A percentile compares a stretch with the other conserved stretches of the same genome.
phyloP scores from a whole-genome alignment of 805 yeast genomes.

The Pachysolen tannophilus region DNA sequence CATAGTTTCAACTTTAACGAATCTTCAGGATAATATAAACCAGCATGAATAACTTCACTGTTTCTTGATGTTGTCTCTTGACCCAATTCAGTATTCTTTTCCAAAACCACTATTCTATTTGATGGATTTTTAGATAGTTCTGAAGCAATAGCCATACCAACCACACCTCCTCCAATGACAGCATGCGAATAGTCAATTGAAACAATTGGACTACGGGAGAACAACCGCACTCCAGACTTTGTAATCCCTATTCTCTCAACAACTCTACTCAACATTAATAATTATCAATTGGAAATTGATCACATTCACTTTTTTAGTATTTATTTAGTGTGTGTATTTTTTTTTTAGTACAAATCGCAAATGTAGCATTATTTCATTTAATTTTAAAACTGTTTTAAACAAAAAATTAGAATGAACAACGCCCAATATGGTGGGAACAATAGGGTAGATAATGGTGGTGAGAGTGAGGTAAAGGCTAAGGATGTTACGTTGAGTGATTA shows the following conservation, averaged over 20 bases:
- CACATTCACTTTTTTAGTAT: too few relatives aligned
- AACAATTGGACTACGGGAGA: too few relatives aligned
- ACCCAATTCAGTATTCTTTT: constrained; percentile 59
- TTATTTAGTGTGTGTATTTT: too few relatives aligned
- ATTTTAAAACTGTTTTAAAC: too few relatives aligned
- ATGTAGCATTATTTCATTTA: too few relatives aligned
- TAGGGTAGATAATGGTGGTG: background rate
- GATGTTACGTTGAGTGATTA: constrained; percentile 7
- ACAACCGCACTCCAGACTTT: too few relatives aligned
- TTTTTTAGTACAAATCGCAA: too few relatives aligned
- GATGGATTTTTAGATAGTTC: constrained; percentile 42
- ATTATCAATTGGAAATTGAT: too few relatives aligned
- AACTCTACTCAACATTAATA: too few relatives aligned
- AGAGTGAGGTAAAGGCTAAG: background rate
- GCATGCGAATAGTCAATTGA: constrained; percentile 55
- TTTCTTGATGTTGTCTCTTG: constrained; percentile 83
- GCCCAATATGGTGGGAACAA: background rate
- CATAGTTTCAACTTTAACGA: constrained; percentile 66
- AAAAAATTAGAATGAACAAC: background rate
- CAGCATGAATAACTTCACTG: constrained; percentile 92
- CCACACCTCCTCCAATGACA: constrained; percentile 78
- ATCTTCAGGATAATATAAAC: constrained; percentile 68
- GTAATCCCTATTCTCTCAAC: too few relatives aligned
- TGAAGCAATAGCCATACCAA: constrained; percentile 76
- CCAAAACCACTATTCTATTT: constrained; percentile 56